Evolutionary conservation across 306 rosid genomes (phyloP), one percentile per base, ranked within the genome.

Genomic region (Begonia loranthoides): DNA sequence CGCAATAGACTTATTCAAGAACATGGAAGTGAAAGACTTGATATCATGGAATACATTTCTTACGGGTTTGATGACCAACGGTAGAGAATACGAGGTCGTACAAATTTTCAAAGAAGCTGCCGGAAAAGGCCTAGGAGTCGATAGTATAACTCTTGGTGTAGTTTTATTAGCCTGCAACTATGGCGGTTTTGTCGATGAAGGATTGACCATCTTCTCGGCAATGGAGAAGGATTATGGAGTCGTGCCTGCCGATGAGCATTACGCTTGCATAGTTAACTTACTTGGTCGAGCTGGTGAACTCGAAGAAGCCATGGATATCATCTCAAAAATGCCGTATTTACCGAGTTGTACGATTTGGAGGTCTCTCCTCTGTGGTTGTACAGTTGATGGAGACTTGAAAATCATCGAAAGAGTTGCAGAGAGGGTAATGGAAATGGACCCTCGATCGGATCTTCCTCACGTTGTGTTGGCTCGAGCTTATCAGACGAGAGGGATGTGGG

Each of bases 1-100:
- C 59, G 78, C 94, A 47, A 59, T 75, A 72, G 62, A 67, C 54
- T 71, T 84, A 56, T 88, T 81, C 66, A 50, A 45, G 9, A 50
- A 67, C 51, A 62, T 63, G 75, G 56, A 51, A 47, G 58, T 63
- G 49, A 84, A 66, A 73, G 96, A 81, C 71, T 71, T 84, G 72
- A 71, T 79, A 56, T 68, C 86, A 43, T 84, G 94, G 94, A 87
- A 87, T 72, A 83, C 88, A 22, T 55, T 83, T 56, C 70, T 84
- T 68, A 66, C 47, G 70, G 96, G 93, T 59, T 53, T 84, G 72
- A 54, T 81, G 51, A 55, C 44, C 69, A 76, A 81, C 67, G 88
- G 86, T 24, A 67, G 59, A 47, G 70, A 55, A 46, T 66, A 65
- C 15, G 57, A 65, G 62, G 66, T 93, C 58, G 43, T 84, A 47